These are phyloP conservation scores for Sapria himalayana DNA, from an alignment of 345 rosid species.

Conservation along the genomic window DNA sequence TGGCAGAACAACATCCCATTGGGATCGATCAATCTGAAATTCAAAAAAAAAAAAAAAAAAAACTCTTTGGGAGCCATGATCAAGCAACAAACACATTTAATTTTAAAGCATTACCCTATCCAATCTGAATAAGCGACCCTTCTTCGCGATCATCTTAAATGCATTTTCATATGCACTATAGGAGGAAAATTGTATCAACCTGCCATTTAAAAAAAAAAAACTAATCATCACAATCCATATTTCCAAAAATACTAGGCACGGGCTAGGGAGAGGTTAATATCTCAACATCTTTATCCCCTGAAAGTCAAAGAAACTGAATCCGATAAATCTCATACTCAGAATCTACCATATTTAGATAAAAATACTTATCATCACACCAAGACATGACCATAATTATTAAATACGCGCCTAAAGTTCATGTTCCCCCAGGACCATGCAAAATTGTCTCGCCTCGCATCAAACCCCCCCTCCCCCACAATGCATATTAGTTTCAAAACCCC, in stretches of 20 bases:
- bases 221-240: background rate
- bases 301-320: too few species aligned
- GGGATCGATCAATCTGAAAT: slow-evolving; percentile 25
- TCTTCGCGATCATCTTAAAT: slow-evolving; percentile 15
- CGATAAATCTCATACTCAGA: too few species aligned
- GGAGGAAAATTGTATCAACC: slow-evolving; percentile 42
- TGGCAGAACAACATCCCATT: slow-evolving; percentile 28
- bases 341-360: too few species aligned
- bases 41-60: background rate
- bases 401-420: too few species aligned
- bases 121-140: slow-evolving; percentile 30
- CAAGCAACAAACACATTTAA: background rate
- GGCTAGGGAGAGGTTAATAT: too few species aligned
- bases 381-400: too few species aligned
- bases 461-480: too few species aligned
- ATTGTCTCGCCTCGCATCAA: too few species aligned
- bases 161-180: slow-evolving; percentile 21
- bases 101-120: slow-evolving; percentile 28
- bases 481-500: too few species aligned
- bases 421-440: too few species aligned
- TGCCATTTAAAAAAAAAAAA: slow-evolving; percentile 1
- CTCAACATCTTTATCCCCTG: too few species aligned
- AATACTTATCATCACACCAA: too few species aligned
- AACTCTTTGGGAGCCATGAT: background rate
- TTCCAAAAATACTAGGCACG: slow-evolving; percentile 1